phyloP scores from a whole-genome alignment of 2,329 filamentous ascomycete genomes.

The Fusarium veterinarium region DNA sequence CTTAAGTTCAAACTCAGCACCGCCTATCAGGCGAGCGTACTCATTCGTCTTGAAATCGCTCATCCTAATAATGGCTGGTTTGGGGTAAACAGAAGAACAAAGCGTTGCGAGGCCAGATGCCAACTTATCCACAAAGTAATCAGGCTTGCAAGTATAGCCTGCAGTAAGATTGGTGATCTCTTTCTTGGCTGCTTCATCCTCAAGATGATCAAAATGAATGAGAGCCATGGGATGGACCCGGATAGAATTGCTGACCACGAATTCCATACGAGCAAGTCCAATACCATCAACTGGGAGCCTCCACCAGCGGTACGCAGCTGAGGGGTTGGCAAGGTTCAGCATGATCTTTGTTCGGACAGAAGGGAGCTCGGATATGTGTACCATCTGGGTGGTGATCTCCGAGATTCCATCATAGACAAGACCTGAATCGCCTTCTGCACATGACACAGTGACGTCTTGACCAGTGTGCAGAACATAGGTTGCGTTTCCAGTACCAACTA shows the following conservation, averaged over 20 bases:
- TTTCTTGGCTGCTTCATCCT: conserved; percentile 40
- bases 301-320: conserved; percentile 54
- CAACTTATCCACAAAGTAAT: conserved; percentile 54
- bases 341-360: conserved; percentile 48
- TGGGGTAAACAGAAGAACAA: conserved; percentile 52
- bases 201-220: conserved; percentile 48
- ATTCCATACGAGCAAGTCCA: conserved; percentile 55
- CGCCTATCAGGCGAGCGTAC: conserved; percentile 54
- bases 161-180: conserved; percentile 46
- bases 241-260: conserved; percentile 53
- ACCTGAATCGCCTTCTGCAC: conserved; percentile 52
- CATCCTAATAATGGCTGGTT: conserved; percentile 53
- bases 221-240: conserved; percentile 53
- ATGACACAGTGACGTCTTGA: conserved; percentile 53
- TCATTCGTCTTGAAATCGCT: conserved; percentile 57
- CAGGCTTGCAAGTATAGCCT: conserved; percentile 50
- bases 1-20: conserved; percentile 52
- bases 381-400: conserved; percentile 47
- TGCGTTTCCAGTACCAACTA: conserved; percentile 51
- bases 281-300: conserved; percentile 53
- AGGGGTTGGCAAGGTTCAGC: conserved; percentile 54
- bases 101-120: conserved; percentile 51
- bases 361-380: conserved; percentile 45
- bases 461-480: conserved; percentile 52
- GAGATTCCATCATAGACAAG: conserved; percentile 52